These are phyloP conservation scores for Aspergillus quadricinctus DNA, from an alignment of 2,329 filamentous ascomycete genomes.

Conservation along the genomic window DNA sequence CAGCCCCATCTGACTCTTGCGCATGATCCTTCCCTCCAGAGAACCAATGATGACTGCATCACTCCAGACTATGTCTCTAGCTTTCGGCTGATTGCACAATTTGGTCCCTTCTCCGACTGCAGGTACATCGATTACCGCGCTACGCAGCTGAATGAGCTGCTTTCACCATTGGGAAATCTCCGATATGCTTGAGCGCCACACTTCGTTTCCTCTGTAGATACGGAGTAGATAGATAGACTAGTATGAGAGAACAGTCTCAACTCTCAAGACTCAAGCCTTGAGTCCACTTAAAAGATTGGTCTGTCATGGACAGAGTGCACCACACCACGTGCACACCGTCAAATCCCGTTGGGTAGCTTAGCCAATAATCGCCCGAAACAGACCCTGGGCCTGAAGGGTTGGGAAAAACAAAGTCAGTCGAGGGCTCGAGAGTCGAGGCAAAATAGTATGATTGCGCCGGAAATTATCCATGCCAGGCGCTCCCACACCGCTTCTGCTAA, in stretches of 20 bases:
- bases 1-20: background rate
- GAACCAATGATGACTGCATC: background rate
- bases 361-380: no score
- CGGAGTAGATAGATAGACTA: no score
- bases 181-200: background rate
- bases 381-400: no score
- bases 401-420: no score
- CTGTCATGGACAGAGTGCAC: background rate
- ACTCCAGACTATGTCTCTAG: background rate
- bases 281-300: background rate
- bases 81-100: background rate
- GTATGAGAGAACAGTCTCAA: background rate
- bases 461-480: no score
- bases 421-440: no score
- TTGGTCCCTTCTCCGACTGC: background rate
- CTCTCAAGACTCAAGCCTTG: no score
- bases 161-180: no score
- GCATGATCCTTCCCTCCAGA: background rate
- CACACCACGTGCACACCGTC: background rate
- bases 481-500: no score
- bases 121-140: background rate
- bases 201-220: background rate
- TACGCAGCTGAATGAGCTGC: background rate
- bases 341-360: no score
- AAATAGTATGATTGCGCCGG: no score